Evolutionary conservation across 1,284 basidiomycete genomes (phyloP).

Genomic region (Leccinum pachyderme): DNA sequence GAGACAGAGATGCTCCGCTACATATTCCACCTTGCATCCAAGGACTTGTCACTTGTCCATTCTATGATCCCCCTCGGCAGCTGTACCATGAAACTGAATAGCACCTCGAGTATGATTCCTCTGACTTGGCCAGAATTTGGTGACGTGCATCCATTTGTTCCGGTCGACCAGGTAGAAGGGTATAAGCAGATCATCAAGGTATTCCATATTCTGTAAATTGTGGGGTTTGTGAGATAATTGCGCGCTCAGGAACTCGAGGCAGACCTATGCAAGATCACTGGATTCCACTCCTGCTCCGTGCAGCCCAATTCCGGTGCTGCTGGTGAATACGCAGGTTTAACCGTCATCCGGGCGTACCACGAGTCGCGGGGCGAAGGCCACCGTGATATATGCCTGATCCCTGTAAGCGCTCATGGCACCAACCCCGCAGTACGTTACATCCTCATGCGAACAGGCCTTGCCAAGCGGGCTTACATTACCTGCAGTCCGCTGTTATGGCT

Average conservation of each 20-base stretch:
- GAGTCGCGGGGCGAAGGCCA: constrained; percentile 84
- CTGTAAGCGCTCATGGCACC: constrained; percentile 94
- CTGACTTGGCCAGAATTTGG: constrained; percentile 93
- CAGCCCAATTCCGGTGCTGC: constrained; percentile 98
- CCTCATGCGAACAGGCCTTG: not conserved
- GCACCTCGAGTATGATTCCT: constrained; percentile 95
- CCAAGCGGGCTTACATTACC: constrained; percentile 10
- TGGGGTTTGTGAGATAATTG: constrained; percentile 5
- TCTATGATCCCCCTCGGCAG: constrained; percentile 97
- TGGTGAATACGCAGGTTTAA: constrained; percentile 94
- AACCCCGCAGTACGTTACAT: constrained; percentile 79
- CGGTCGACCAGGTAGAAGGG: constrained; percentile 86
- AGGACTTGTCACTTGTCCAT: constrained; percentile 94
- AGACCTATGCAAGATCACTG: constrained; percentile 92
- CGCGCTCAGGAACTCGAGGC: constrained; percentile 74
- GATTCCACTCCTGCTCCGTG: constrained; percentile 91
- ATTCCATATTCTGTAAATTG: not conserved
- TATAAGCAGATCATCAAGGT: constrained; percentile 84
- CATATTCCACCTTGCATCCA: constrained; percentile 90
- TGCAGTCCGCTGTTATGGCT: constrained; percentile 92
- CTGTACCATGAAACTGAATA: constrained; percentile 97
- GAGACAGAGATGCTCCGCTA: constrained; percentile 99
- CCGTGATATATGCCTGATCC: constrained; percentile 92
- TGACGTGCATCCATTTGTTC: constrained; percentile 90
- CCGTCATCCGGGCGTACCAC: constrained; percentile 93